These are phyloP conservation scores for Albatrellus sp. DNA, from an alignment of 1,284 basidiomycete genomes.

Conservation along the genomic window DNA sequence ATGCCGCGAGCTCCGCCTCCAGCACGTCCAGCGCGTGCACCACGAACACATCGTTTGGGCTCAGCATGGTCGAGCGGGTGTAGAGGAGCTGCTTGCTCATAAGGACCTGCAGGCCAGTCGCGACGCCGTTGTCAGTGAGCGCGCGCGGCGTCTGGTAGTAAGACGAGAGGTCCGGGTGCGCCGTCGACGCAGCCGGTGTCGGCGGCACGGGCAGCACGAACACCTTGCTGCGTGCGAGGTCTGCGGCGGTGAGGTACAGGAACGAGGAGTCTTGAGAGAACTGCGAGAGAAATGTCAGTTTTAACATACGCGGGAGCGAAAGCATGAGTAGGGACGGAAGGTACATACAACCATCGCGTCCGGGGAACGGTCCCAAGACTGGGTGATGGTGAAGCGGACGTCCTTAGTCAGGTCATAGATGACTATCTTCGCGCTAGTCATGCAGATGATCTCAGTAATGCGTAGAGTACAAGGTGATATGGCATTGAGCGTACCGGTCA, in stretches of 20 bases:
- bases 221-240: conserved; percentile 64
- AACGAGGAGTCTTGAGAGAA: conserved; percentile 63
- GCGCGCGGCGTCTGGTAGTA: conserved; percentile 42
- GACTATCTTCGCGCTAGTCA: conserved; percentile 54
- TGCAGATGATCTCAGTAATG: conserved; percentile 1
- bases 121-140: conserved; percentile 44
- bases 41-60: conserved; percentile 65
- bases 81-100: conserved; percentile 51
- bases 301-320: too few relatives aligned
- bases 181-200: conserved; percentile 40
- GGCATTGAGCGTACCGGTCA: conserved; percentile 37
- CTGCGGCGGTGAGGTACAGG: conserved; percentile 67
- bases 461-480: neutral
- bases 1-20: conserved; percentile 6
- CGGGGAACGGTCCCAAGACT: conserved; percentile 76
- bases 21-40: conserved; percentile 30
- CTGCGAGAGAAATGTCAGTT: conserved; percentile 21
- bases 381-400: conserved; percentile 60
- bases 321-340: neutral
- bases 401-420: conserved; percentile 62
- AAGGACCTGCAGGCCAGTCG: conserved; percentile 48
- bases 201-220: conserved; percentile 54
- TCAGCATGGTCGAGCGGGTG: conserved; percentile 54
- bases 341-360: conserved; percentile 39
- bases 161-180: conserved; percentile 32